These are phyloP conservation scores for Sarocladium oryzae DNA, from an alignment of 2,329 filamentous ascomycete genomes.

Conservation along the genomic window DNA sequence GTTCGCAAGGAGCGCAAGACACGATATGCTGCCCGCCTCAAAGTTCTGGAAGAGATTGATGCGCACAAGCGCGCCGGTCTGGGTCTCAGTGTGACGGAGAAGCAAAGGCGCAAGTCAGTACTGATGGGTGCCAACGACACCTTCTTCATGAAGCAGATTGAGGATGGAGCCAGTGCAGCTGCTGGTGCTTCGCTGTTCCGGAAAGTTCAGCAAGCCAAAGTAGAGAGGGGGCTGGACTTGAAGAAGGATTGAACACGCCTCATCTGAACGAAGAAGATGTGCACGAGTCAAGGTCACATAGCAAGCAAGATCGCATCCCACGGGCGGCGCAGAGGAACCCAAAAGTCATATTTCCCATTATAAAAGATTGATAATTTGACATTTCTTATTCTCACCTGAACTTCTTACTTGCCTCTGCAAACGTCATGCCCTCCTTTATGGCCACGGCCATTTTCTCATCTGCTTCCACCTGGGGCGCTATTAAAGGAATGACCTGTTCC, in stretches of 20 bases:
- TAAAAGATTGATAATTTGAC: too few relatives aligned
- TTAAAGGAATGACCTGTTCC: slow-evolving; percentile 30
- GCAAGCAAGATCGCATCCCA: background rate
- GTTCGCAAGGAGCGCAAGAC: slow-evolving; percentile 33
- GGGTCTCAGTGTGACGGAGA: slow-evolving; percentile 26
- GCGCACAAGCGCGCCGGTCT: slow-evolving; percentile 27
- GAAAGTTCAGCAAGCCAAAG: slow-evolving; percentile 17
- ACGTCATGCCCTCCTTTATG: slow-evolving; percentile 35
- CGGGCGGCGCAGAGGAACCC: background rate
- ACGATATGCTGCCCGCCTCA: slow-evolving; percentile 30
- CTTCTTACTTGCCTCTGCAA: slow-evolving; percentile 35
- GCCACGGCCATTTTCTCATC: slow-evolving; percentile 35
- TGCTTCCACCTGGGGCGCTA: slow-evolving; percentile 21
- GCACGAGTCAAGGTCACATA: background rate
- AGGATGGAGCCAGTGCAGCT: slow-evolving; percentile 29
- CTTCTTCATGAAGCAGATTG: slow-evolving; percentile 37
- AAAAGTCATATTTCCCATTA: background rate
- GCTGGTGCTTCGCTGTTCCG: slow-evolving; percentile 28
- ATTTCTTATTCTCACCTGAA: slow-evolving; percentile 19
- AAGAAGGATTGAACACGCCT: slow-evolving; percentile 6
- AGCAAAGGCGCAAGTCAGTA: slow-evolving; percentile 31
- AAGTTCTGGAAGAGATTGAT: slow-evolving; percentile 34
- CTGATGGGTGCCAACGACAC: slow-evolving; percentile 24
- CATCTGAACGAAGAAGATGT: background rate
- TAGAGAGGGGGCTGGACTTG: background rate